Conservation (phyloP, 140 eudicot species). For the Flaveria floridana region DNA sequence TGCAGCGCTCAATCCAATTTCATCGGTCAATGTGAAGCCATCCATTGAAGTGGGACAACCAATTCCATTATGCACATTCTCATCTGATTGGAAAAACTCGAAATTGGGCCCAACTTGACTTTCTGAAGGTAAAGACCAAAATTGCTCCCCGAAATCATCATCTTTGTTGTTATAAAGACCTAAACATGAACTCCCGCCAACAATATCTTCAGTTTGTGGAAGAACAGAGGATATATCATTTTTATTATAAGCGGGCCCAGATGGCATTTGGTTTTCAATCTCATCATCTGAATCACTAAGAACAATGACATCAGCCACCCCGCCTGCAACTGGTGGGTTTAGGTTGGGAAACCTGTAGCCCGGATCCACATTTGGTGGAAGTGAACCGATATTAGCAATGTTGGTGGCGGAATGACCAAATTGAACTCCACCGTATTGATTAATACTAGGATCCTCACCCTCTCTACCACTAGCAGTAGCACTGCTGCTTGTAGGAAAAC, state of each 20-base stretch:
- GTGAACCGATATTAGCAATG: conserved; percentile 58
- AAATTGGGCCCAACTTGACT: conserved; percentile 72
- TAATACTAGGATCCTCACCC: conserved; percentile 76
- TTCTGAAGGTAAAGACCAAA: conserved; percentile 73
- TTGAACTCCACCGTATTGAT: conserved; percentile 63
- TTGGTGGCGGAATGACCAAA: conserved; percentile 53
- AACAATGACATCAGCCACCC: conserved; percentile 61
- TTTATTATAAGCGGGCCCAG: conserved; percentile 14
- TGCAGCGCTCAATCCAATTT: conserved; percentile 55
- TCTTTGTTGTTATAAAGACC: conserved; percentile 51
- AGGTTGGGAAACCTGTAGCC: conserved; percentile 12
- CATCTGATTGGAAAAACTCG: conserved; percentile 72
- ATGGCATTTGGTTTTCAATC: conserved; percentile 43
- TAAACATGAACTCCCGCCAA: conserved; percentile 55
- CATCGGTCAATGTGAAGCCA: conserved; percentile 54
- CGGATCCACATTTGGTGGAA: conserved; percentile 39
- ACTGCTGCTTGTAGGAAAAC: conserved; percentile 71
- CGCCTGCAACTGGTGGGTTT: conserved; percentile 37
- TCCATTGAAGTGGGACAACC: conserved; percentile 49
- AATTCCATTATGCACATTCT: conserved; percentile 39
- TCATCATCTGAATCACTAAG: conserved; percentile 92
- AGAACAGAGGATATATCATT: conserved; percentile 32
- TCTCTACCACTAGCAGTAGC: conserved; percentile 72
- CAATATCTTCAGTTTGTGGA: conserved; percentile 51
- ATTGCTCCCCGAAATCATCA: conserved; percentile 61